Conservation (phyloP, 805 yeast genomes). For the Ogataea nonfermentans region DNA sequence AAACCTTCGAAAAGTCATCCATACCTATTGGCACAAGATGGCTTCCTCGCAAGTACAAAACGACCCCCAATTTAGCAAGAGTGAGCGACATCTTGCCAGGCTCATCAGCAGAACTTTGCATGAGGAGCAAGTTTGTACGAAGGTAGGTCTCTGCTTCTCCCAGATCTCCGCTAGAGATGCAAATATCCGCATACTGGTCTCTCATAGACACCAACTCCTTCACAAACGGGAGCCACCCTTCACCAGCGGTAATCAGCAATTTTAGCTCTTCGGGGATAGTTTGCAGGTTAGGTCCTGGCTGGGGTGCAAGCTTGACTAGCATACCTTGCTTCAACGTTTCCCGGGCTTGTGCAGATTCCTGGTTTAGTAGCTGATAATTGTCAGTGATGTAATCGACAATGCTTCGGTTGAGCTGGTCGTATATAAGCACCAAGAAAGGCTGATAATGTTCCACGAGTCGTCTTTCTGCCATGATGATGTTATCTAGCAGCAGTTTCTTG, state of each 20-base stretch:
- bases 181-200: constrained; percentile 26
- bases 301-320: constrained; percentile 20
- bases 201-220: constrained; percentile 25
- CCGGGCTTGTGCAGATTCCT: constrained; percentile 6
- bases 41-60: constrained; percentile 6
- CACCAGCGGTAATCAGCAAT: constrained; percentile 21
- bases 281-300: constrained; percentile 18
- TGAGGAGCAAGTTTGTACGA: constrained; percentile 14
- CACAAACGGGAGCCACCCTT: constrained; percentile 32
- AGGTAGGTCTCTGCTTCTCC: constrained; percentile 18
- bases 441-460: constrained; percentile 28
- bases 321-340: constrained; percentile 17
- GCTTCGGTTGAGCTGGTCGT: constrained; percentile 15
- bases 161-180: constrained; percentile 25
- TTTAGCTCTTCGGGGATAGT: constrained; percentile 23
- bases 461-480: constrained; percentile 26
- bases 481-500: constrained; percentile 21
- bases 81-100: constrained; percentile 21
- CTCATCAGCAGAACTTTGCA: constrained; percentile 20
- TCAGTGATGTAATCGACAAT: constrained; percentile 14
- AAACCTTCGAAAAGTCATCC: neutral
- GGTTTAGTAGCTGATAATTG: constrained; percentile 3
- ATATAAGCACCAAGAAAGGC: constrained; percentile 25
- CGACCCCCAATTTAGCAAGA: constrained; percentile 18
- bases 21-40: neutral